Conservation (phyloP, 768 basidiomycete species). For the Pisolithus marmoratus region DNA sequence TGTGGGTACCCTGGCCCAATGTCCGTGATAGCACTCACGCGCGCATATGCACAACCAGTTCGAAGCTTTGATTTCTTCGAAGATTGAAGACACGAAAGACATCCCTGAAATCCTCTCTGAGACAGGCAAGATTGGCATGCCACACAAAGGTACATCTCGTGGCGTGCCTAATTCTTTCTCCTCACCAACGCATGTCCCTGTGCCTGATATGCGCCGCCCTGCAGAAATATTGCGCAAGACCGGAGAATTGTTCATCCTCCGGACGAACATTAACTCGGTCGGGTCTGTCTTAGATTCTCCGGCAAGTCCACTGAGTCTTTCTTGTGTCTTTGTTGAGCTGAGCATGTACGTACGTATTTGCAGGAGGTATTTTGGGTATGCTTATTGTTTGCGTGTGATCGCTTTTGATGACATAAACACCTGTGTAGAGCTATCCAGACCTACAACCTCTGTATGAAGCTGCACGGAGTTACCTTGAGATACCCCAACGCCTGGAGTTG, state of each 20-base stretch:
- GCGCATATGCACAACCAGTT: slow-evolving; percentile 43
- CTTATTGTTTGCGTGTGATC: slow-evolving; percentile 1
- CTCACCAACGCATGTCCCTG: background rate
- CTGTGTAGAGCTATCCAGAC: slow-evolving; percentile 82
- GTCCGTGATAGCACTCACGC: background rate
- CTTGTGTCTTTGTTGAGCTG: background rate
- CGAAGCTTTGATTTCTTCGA: slow-evolving; percentile 86
- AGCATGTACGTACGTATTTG: background rate
- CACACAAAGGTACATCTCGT: slow-evolving; percentile 57
- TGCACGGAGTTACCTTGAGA: slow-evolving; percentile 89
- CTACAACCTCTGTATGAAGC: slow-evolving; percentile 93
- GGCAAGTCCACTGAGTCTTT: slow-evolving; percentile 38
- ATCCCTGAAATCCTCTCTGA: slow-evolving; percentile 91
- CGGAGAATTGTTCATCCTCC: slow-evolving; percentile 86
- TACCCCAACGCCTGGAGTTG: slow-evolving; percentile 88
- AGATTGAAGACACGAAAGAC: slow-evolving; percentile 95
- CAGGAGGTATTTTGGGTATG: slow-evolving; percentile 94
- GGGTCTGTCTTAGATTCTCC: slow-evolving; percentile 97
- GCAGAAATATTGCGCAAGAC: slow-evolving; percentile 97
- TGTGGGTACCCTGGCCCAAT: slow-evolving; percentile 33
- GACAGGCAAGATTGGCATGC: slow-evolving; percentile 91
- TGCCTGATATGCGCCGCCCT: background rate
- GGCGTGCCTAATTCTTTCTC: background rate
- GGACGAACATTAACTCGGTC: slow-evolving; percentile 93
- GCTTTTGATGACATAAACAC: slow-evolving; percentile 15